These are phyloP conservation scores for Funneliformis caledonium DNA, from an alignment of 371 early-diverging fungal genomes.

Conservation along the genomic window DNA sequence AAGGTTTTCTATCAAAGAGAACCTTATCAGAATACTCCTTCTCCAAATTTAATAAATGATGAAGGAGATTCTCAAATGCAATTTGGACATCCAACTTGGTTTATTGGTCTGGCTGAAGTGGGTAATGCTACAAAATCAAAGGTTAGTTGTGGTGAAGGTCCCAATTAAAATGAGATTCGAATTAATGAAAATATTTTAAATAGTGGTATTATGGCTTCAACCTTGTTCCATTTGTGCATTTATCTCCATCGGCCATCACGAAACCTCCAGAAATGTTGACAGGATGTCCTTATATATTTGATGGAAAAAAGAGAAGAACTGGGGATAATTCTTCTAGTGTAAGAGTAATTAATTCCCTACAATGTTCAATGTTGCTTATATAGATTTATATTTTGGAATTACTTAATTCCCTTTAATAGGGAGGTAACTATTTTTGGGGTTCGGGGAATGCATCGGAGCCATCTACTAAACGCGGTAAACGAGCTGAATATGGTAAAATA, in stretches of 20 bases:
- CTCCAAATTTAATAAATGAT: constrained; percentile 39
- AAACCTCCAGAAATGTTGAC: constrained; percentile 60
- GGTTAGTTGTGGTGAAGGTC: constrained; percentile 44
- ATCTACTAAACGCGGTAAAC: constrained; percentile 19
- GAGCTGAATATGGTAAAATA: not conserved
- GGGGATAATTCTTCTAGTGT: not conserved
- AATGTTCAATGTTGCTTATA: not conserved
- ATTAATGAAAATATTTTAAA: constrained; percentile 34
- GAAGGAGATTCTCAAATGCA: constrained; percentile 55
- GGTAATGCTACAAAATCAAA: constrained; percentile 63
- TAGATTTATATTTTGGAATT: not conserved
- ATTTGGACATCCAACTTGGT: constrained; percentile 65
- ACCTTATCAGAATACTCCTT: constrained; percentile 70
- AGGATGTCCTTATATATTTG: constrained; percentile 55
- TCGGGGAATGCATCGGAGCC: constrained; percentile 42
- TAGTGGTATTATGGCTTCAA: constrained; percentile 96
- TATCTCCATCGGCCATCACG: not conserved
- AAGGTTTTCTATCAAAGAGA: constrained; percentile 80
- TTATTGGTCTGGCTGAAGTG: constrained; percentile 82
- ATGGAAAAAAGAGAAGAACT: constrained; percentile 44
- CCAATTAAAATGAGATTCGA: not conserved
- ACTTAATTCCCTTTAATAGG: constrained; percentile 25
- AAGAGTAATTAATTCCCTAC: not conserved
- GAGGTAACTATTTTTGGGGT: constrained; percentile 38
- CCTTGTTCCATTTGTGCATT: constrained; percentile 66